These are phyloP conservation scores for Plasmodium inui DNA, from an alignment of 169 alveolate species.

Conservation along the genomic window DNA sequence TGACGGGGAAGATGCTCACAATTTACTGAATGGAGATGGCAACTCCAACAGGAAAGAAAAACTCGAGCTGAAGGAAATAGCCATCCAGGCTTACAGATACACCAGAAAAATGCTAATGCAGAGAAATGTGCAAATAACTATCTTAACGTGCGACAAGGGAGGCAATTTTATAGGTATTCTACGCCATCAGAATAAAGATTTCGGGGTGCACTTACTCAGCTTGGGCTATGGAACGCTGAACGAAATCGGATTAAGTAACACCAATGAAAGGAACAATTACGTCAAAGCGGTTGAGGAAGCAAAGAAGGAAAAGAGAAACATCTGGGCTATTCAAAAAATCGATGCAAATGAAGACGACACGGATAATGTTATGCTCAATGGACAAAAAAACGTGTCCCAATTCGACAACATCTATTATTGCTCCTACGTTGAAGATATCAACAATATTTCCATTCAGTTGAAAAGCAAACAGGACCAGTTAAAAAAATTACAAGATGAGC, in stretches of 20 bases:
- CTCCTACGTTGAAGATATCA: conserved; percentile 64
- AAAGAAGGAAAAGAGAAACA: conserved; percentile 54
- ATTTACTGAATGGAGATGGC: conserved; percentile 8
- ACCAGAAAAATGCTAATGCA: conserved; percentile 67
- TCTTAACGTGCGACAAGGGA: conserved; percentile 71
- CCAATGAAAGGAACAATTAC: conserved; percentile 49
- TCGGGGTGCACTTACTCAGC: conserved; percentile 23
- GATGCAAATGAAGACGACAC: not conserved
- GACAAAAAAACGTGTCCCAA: conserved; percentile 14
- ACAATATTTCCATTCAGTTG: conserved; percentile 55
- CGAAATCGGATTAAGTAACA: conserved; percentile 63
- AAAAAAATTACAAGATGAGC: conserved; percentile 47
- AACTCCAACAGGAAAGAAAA: conserved; percentile 35
- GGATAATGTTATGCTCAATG: not conserved
- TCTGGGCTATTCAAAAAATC: conserved; percentile 60
- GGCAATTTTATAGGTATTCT: conserved; percentile 66
- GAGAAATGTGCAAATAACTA: conserved; percentile 58
- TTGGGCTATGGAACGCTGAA: conserved; percentile 59
- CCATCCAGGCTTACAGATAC: conserved; percentile 62
- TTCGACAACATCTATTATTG: conserved; percentile 66
- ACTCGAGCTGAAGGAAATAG: conserved; percentile 46
- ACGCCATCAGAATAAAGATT: conserved; percentile 56
- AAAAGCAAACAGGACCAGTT: conserved; percentile 61
- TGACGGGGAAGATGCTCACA: not conserved
- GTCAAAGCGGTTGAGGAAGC: conserved; percentile 75